Evolutionary conservation across 352 stramenopile genomes (phyloP).

Genomic region (Peronosclerospora sorghi): DNA sequence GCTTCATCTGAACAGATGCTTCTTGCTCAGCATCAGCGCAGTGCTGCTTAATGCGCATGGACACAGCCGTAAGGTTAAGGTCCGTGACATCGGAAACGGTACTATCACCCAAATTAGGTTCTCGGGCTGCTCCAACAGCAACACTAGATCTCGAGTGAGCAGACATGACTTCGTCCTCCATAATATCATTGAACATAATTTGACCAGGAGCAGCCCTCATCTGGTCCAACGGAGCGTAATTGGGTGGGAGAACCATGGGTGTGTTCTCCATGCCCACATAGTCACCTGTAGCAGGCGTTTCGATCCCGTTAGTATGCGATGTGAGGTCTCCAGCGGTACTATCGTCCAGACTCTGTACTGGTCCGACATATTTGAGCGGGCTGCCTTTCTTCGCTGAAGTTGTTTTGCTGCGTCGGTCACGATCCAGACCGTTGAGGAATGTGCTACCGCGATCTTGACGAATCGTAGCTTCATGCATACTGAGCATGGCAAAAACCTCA

Average conservation of each 20-base stretch:
- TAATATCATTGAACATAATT: slow-evolving; percentile 54
- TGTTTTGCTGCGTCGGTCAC: slow-evolving; percentile 11
- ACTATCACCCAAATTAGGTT: slow-evolving; percentile 19
- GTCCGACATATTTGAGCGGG: slow-evolving; percentile 37
- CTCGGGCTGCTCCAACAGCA: neutral
- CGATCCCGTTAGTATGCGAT: slow-evolving; percentile 17
- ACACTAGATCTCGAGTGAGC: slow-evolving; percentile 1
- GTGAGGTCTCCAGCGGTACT: slow-evolving; percentile 21
- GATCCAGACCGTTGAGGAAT: slow-evolving; percentile 34
- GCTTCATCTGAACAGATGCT: slow-evolving; percentile 17
- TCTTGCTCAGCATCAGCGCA: slow-evolving; percentile 21
- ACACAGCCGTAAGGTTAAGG: slow-evolving; percentile 44
- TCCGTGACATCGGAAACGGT: slow-evolving; percentile 24
- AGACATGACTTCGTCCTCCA: slow-evolving; percentile 36
- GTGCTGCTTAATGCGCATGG: slow-evolving; percentile 40
- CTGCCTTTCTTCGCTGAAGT: slow-evolving; percentile 22
- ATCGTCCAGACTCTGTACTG: slow-evolving; percentile 37
- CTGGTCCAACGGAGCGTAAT: slow-evolving; percentile 10
- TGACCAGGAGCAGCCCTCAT: slow-evolving; percentile 15
- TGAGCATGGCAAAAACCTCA: slow-evolving; percentile 76
- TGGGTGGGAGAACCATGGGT: slow-evolving; percentile 12
- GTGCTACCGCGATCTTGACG: slow-evolving; percentile 32
- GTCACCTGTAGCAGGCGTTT: slow-evolving; percentile 17
- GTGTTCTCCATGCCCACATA: slow-evolving; percentile 25
- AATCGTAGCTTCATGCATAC: slow-evolving; percentile 54